Evolutionary conservation across 2,329 filamentous ascomycete species (phyloP), one percentile per base, ranked within the genome.

Genomic region (Aspergillus arachidicola): DNA sequence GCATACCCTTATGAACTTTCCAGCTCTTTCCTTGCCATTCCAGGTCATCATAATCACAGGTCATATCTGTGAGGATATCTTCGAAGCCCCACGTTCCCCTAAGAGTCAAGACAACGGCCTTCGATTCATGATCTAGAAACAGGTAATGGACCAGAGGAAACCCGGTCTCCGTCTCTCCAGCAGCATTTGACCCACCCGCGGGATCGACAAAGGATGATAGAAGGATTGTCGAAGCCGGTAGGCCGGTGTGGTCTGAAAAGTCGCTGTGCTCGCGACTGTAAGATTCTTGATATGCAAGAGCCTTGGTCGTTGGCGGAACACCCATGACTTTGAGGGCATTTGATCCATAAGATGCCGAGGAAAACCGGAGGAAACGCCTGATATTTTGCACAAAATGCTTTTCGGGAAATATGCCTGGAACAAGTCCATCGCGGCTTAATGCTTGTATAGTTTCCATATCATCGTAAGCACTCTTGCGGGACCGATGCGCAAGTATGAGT

Each of bases 81-180:
- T 92, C 89, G 64, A 92, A 91, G 0, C 90, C 90, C 45, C 91
- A 81, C 0, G 90, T 92, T 1, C 90, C 90, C 43, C 90, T 85
- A 57, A 90, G 90, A 1, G 89, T 88, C n/a, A 92, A 79, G 0
- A 92, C 89, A 0, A 92, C 87, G 0, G 90, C 89, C 69, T 88
- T 89, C 1, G 89, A 89, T 58, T 89, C 87, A 70, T 91, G 88
- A 68, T 92, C 90, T 0, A 92, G 79, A 1, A 88, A 88, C 41
- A 92, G 86, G 68, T 91, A 92, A 74, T 92, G 90, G 2, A 92
- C 89, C 21, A 92, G 81, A 1, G 90, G 90, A 61, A 91, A 85
- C 0, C 89, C 89, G 0, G 86, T 88, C 41, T 86, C 86, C 1
- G 86, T 90, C 26, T 87, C 84, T 1, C 89, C 89, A 4, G 85